Conservation (phyloP, 495 filamentous ascomycete species). For the Aspergillus sclerotiicarbonarius region DNA sequence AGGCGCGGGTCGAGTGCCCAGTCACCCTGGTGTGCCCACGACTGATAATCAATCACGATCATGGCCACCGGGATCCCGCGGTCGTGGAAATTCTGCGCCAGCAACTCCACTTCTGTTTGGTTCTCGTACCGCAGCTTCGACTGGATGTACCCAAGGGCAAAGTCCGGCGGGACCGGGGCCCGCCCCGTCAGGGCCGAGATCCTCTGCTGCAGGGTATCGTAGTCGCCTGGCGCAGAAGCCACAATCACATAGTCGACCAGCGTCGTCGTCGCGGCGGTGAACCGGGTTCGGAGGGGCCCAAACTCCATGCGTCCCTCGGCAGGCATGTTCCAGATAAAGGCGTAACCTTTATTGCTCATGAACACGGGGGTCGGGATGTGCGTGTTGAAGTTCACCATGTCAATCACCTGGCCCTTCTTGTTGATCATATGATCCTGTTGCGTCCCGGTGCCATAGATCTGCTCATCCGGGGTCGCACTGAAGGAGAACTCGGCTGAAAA, state of each 20-base stretch:
- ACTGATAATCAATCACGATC: constrained; percentile 36
- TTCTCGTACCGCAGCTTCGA: constrained; percentile 37
- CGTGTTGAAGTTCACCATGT: constrained; percentile 30
- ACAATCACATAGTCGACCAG: constrained; percentile 31
- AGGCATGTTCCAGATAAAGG: constrained; percentile 31
- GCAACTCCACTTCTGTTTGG: constrained; percentile 23
- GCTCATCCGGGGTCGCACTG: constrained; percentile 28
- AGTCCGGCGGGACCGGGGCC: constrained; percentile 28
- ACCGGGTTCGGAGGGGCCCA: constrained; percentile 21
- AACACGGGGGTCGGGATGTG: constrained; percentile 29
- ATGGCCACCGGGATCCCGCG: constrained; percentile 27
- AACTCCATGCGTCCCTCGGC: constrained; percentile 31
- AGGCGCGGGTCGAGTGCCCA: constrained; percentile 29
- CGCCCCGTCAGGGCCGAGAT: constrained; percentile 28
- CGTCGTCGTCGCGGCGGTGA: constrained; percentile 23
- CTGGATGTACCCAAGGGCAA: constrained; percentile 32
- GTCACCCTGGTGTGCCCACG: constrained; percentile 35
- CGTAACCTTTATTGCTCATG: constrained; percentile 31
- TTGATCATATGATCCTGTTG: constrained; percentile 30
- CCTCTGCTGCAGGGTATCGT: constrained; percentile 27
- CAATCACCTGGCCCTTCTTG: constrained; percentile 28
- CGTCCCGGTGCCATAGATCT: constrained; percentile 31
- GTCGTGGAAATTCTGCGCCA: constrained; percentile 24
- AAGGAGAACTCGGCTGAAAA: constrained; percentile 30
- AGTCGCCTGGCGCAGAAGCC: constrained; percentile 20